Base-by-base conservation (phyloP, 2,329 filamentous ascomycete species). In the Microsporum canis region DNA sequence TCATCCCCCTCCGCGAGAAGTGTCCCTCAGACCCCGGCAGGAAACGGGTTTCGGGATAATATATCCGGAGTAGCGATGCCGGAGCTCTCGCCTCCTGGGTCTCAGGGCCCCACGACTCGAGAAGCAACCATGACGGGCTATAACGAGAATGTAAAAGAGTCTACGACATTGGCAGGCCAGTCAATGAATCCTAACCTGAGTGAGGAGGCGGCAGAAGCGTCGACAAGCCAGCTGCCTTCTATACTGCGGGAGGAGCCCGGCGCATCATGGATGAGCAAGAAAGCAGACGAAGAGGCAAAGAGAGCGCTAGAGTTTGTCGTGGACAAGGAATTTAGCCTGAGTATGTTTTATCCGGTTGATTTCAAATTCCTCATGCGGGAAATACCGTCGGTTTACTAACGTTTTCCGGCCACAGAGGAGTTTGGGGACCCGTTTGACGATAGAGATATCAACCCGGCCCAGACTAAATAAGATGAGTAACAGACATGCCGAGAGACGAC, bases 61-160 rank as follows among this genome's bases (percentile, higher is more conserved):
- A 66, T 64, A 67, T 62, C 68, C 68, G 59, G 39, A 47, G 33
- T 14, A n/a, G 66, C 67, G 14, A 65, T 70, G 65, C 73, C 74
- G n/a, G 78, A 82, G 63, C 76, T 82, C 60, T 82, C 80, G 7
- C 81, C 81, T 39, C 80, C 81, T 29, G 78, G 78, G 60, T 82
- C 80, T 1, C 80, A 83, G 66, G 70, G 68, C 34, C 66, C 64
- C n/a, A 57, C 63, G 36, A 62, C 60, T 14, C 57, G 59, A 39
- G 60, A 49, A 31, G 59, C 57, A 51, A 43, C 66, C 69, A 59
- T 64, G 62, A 38, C 63, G 65, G 33, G 63, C 59, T 45, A 51
- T 63, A 8, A 62, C 8, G 55, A 56, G 17, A 39, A 36, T 27
- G 8, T 10, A 34, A 36, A 38, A 6, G 53, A 43, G 3, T 5